Evolutionary conservation across 2,329 filamentous ascomycete genomes (phyloP).

Genomic region (Metarhizium sp.): DNA sequence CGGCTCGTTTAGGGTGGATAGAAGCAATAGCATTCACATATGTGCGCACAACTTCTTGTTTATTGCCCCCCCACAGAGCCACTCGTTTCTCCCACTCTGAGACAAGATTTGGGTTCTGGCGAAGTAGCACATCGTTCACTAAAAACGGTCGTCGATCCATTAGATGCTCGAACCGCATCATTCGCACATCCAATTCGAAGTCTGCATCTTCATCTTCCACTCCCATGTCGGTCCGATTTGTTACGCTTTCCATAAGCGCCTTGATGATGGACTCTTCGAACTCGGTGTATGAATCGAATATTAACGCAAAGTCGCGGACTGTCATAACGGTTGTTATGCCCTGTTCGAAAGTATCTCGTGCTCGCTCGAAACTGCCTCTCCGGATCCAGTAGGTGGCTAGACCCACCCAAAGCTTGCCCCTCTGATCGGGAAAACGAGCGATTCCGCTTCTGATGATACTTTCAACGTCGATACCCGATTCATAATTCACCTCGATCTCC

Average conservation of each 20-base stretch:
- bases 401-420: slow-evolving; percentile 90
- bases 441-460: slow-evolving; percentile 90
- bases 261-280: slow-evolving; percentile 96
- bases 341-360: slow-evolving; percentile 89
- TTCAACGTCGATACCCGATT: slow-evolving; percentile 81
- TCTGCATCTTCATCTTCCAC: slow-evolving; percentile 74
- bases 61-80: slow-evolving; percentile 91
- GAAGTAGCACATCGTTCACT: slow-evolving; percentile 86
- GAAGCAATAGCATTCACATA: slow-evolving; percentile 91
- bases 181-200: slow-evolving; percentile 88
- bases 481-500: slow-evolving; percentile 71
- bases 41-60: slow-evolving; percentile 81
- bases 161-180: slow-evolving; percentile 95
- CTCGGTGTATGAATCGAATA: slow-evolving; percentile 94
- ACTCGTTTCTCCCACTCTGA: slow-evolving; percentile 96
- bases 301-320: slow-evolving; percentile 89
- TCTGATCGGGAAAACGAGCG: slow-evolving; percentile 80
- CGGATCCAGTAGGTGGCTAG: slow-evolving; percentile 96
- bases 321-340: slow-evolving; percentile 98
- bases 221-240: slow-evolving; percentile 68
- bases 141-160: slow-evolving; percentile 96
- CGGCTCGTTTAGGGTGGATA: slow-evolving; percentile 87
- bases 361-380: slow-evolving; percentile 82
- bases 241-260: slow-evolving; percentile 80
- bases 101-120: slow-evolving; percentile 95